These are phyloP conservation scores for Botrytis pseudocinerea DNA, from an alignment of 2,329 filamentous ascomycete species.

Conservation along the genomic window DNA sequence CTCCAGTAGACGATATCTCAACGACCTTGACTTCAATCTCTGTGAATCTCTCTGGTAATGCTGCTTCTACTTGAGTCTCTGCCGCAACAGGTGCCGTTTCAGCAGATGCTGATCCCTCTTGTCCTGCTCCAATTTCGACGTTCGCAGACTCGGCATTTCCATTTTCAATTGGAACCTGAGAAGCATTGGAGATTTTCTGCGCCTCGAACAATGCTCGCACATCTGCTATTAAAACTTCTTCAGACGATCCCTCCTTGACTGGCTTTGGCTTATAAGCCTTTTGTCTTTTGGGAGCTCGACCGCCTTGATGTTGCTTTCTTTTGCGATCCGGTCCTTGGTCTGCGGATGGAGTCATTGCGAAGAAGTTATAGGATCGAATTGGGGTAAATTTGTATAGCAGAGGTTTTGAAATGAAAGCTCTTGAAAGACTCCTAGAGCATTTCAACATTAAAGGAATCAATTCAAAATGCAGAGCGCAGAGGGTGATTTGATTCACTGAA, in stretches of 20 bases:
- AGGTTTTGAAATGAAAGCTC: background rate
- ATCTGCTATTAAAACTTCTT: slow-evolving; percentile 67
- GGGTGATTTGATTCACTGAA: background rate
- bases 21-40: slow-evolving; percentile 82
- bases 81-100: slow-evolving; percentile 31
- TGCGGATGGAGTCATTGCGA: slow-evolving; percentile 25
- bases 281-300: slow-evolving; percentile 46
- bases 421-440: slow-evolving; percentile 16
- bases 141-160: slow-evolving; percentile 31
- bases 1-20: slow-evolving; percentile 86
- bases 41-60: slow-evolving; percentile 65
- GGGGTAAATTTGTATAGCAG: background rate
- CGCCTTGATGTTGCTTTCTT: slow-evolving; percentile 39
- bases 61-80: slow-evolving; percentile 24
- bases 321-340: slow-evolving; percentile 28
- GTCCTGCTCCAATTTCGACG: slow-evolving; percentile 30
- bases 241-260: slow-evolving; percentile 59
- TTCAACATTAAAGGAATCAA: slow-evolving; percentile 37
- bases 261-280: slow-evolving; percentile 59
- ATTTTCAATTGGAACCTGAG: slow-evolving; percentile 1
- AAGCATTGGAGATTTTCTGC: slow-evolving; percentile 39
- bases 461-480: background rate
- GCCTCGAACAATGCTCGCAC: slow-evolving; percentile 54
- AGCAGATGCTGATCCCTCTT: slow-evolving; percentile 26
- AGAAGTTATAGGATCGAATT: slow-evolving; percentile 22